Evolutionary conservation across 140 eudicot species (phyloP).

Genomic region (Oenanthe javanica): DNA sequence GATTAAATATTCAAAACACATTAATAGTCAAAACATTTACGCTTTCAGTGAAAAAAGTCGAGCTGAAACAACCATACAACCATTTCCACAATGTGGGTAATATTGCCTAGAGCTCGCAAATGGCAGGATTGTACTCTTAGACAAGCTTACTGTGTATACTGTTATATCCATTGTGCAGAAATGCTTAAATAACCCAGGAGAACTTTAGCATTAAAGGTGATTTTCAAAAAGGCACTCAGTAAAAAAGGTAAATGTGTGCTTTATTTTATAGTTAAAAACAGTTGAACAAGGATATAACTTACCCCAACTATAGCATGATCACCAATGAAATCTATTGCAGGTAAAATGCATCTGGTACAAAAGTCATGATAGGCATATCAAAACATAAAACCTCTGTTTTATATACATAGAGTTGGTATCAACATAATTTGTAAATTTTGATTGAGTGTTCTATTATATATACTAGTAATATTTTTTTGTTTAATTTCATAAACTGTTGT

Average conservation of each 20-base stretch:
- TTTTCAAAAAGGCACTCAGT: not conserved
- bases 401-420: not conserved
- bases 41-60: not conserved
- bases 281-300: constrained; percentile 18
- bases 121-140: no score
- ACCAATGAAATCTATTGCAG: constrained; percentile 83
- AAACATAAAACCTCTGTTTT: not conserved
- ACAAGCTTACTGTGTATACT: not conserved
- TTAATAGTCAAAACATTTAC: not conserved
- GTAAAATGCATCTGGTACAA: constrained; percentile 79
- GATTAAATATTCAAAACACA: not conserved
- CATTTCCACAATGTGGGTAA: not conserved
- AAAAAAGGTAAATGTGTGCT: not conserved
- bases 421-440: not conserved
- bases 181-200: not conserved
- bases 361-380: not conserved
- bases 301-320: constrained; percentile 81
- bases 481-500: no score
- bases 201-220: not conserved
- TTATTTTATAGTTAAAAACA: not conserved
- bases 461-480: no score
- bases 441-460: no score
- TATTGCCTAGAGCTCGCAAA: not conserved
- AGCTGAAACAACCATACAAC: not conserved
- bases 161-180: no score